Base-by-base conservation (phyloP, 768 basidiomycete species). In the Termitomyces sp. region DNA sequence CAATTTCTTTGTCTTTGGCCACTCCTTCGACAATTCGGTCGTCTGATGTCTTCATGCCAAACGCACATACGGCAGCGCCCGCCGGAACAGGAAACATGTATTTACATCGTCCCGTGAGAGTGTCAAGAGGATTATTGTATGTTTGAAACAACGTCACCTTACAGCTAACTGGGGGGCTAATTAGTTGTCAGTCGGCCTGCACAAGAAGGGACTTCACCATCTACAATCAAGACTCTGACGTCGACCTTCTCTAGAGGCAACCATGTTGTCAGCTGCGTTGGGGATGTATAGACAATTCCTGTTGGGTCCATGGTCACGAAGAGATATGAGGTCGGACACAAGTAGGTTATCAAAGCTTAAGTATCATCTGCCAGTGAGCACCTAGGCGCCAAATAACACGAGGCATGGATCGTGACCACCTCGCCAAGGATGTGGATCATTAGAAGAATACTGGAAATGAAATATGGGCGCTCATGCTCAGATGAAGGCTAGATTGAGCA, bases 61-160 rank as follows among this genome's bases (percentile, higher is more conserved):
- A 88, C 0, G 77, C 79, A 60, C 83, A 86, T 8, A 86, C 76
- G 0, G 83, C 84, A 0, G 81, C 81, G 36, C 73, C 74, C 1
- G 79, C 81, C 0, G 86, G 87, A 5, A 87, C 76, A 9, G 86
- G 85, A 63, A 88, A 87, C 43, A 79, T 74, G 68, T 86, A 88
- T 37, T 81, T 77, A 32, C 81, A 83, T 50, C 79, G 73, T 45
- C 70, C 68, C 0, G 83, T 84, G 1, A 76, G 66, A 40, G 61
- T 63, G 9, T 70, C 67, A 3, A 72, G 71, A 0, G 73, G 63
- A 60, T 84, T 84, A 15, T 57, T 67, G 67, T 77, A 84, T 0
- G 68, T 69, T 56, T 83, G 82, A 1, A 63, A 61, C 43, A 84
- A 64, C 2, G 76, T 71, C 0, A 82, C 73, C 74, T 73, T 1